Base-by-base conservation (phyloP, 2,329 filamentous ascomycete genomes). In the Colletotrichum sansevieriae region DNA sequence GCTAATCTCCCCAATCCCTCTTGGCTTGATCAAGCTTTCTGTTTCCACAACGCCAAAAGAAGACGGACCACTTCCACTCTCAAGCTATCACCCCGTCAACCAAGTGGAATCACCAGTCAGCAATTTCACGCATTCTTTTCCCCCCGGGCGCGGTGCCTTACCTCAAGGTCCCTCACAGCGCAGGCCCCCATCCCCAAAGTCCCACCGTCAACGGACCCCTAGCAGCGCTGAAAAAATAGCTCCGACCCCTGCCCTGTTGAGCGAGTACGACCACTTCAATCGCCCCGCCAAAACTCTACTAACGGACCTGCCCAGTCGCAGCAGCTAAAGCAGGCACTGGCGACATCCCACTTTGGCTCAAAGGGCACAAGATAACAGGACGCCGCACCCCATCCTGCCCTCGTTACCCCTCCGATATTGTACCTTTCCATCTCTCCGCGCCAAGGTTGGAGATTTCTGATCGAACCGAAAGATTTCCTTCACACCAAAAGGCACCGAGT, bases 1-100 rank as follows among this genome's bases (percentile, higher is more conserved):
- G 61, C 6, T 12, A 22, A 33, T 41, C 25, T 60, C 33, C 57
- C 20, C 43, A 9, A 29, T 8, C 8, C 8, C 35, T 1, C 37
- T 62, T 54, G 59, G 59, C 59, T 22, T 54, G 35, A 25, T 33
- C 37, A 41, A 6, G 5, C 29, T 18, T 9, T 3, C 20, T 29
- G 29, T 18, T 35, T 43, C 54, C 25, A n/a, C 37, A 25, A 29
- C 8, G 41, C 6, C 39, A 15, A 33, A 37, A 44, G 52, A 15
- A 44, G 54, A 44, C 60, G 37, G 6, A 44, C 43, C 58, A 63
- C 41, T 29, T 3, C 18, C 41, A 22, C 29, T 29, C 29, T 29
- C 29, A 9, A 29, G 29, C 52, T 54, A 59, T 68, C 46, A 43
- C 37, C 65, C 60, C 54, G 61, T 58, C 61, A 68, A 68, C 65